A percentile compares a stretch with the other conserved stretches of the same genome.
Conservation (phyloP, 2,329 filamentous ascomycete species). For the Thelonectria discophora region DNA sequence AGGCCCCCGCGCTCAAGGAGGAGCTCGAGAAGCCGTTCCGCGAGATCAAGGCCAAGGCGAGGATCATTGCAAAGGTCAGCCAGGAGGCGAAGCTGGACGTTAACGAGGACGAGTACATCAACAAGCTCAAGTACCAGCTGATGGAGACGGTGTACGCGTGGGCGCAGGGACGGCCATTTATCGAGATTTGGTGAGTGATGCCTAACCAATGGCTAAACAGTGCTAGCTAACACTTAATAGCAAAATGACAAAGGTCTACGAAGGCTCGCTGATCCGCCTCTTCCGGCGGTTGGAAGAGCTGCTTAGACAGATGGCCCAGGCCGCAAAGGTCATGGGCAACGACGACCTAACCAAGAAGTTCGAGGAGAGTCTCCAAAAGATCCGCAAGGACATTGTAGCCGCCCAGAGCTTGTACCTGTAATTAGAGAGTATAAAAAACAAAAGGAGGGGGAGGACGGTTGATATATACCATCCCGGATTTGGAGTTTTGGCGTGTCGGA, state of each 20-base stretch:
- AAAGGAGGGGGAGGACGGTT: constrained; percentile 25
- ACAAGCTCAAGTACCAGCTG: constrained; percentile 89
- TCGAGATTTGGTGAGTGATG: constrained; percentile 85
- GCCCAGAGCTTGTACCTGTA: constrained; percentile 93
- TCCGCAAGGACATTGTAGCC: constrained; percentile 92
- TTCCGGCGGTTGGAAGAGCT: constrained; percentile 96
- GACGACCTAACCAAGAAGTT: constrained; percentile 94
- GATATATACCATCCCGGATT: constrained; percentile 36
- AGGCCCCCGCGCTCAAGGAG: constrained; percentile 79
- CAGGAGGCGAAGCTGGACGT: constrained; percentile 92
- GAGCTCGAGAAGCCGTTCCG: constrained; percentile 86
- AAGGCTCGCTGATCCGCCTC: constrained; percentile 93
- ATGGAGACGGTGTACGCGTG: constrained; percentile 97
- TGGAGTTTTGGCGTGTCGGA: constrained; percentile 39
- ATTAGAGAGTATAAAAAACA: constrained; percentile 6
- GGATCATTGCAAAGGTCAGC: constrained; percentile 90
- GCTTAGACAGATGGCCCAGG: constrained; percentile 93
- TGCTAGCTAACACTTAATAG: too few relatives aligned
- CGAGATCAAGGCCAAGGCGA: constrained; percentile 87
- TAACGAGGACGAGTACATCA: constrained; percentile 94
- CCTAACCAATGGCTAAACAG: constrained; percentile 33
- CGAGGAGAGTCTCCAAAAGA: constrained; percentile 83
- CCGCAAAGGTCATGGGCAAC: constrained; percentile 97
- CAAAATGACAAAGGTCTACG: constrained; percentile 99
- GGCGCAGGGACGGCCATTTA: constrained; percentile 89